Evolutionary conservation across 1,139 yeast species (phyloP).

Genomic region (Saccharomyces hybrid): DNA sequence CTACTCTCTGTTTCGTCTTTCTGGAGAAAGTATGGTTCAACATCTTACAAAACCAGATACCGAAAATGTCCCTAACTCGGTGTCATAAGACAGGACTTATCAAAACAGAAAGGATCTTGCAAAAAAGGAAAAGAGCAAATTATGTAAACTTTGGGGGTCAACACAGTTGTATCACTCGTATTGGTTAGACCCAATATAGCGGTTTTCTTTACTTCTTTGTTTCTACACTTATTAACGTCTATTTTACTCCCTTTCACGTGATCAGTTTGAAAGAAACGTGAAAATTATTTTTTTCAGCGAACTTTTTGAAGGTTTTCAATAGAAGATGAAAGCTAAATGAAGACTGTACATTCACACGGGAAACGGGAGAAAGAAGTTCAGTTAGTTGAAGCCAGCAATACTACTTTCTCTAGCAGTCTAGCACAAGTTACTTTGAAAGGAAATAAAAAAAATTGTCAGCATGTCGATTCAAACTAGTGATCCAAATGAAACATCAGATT

Average conservation of each 20-base stretch:
- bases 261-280: constrained; percentile 1
- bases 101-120: background rate
- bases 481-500: constrained; percentile 36
- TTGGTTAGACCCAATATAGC: background rate
- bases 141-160: background rate
- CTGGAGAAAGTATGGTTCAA: background rate
- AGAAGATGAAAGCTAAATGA: background rate
- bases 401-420: background rate
- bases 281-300: constrained; percentile 1
- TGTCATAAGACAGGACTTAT: background rate
- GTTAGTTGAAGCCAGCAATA: background rate
- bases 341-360: background rate
- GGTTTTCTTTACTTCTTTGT: background rate
- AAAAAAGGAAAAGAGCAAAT: background rate
- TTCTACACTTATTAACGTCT: background rate
- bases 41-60: background rate
- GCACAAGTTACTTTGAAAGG: background rate
- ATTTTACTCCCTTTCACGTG: background rate
- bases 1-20: background rate
- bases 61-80: background rate
- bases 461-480: constrained; percentile 41
- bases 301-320: background rate
- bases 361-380: background rate
- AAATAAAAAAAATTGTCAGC: background rate
- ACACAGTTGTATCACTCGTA: background rate